Conservation (phyloP, 2,329 filamentous ascomycete species). For the Aureobasidium pullulans region DNA sequence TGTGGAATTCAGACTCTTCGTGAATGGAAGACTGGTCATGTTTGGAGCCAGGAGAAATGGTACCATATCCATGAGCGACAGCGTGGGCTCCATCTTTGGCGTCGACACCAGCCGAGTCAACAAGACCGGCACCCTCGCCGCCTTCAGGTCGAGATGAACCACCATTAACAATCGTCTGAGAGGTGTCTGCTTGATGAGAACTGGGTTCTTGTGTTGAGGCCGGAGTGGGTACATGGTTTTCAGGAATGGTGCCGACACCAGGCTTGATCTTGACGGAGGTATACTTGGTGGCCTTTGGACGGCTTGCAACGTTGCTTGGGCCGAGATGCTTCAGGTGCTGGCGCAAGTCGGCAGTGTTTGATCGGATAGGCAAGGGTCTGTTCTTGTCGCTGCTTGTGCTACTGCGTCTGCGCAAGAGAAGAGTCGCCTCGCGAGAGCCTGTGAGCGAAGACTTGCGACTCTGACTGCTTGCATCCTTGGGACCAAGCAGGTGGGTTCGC, state of each 20-base stretch:
- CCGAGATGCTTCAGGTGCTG: slow-evolving; percentile 58
- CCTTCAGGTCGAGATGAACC: slow-evolving; percentile 36
- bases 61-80: slow-evolving; percentile 40
- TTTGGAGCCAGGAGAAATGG: slow-evolving; percentile 24
- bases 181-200: neutral
- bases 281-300: slow-evolving; percentile 54
- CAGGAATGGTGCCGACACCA: slow-evolving; percentile 38
- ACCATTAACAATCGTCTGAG: slow-evolving; percentile 7
- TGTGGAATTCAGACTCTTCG: neutral
- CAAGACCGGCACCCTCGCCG: slow-evolving; percentile 47
- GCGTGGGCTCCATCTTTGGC: slow-evolving; percentile 61
- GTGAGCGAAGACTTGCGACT: slow-evolving; percentile 6
- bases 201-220: slow-evolving; percentile 1
- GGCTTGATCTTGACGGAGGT: slow-evolving; percentile 60
- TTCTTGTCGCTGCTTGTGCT: slow-evolving; percentile 30
- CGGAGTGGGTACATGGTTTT: slow-evolving; percentile 20
- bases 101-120: slow-evolving; percentile 47
- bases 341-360: slow-evolving; percentile 47
- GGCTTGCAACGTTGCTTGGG: slow-evolving; percentile 55
- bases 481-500: slow-evolving; percentile 7
- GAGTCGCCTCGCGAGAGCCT: slow-evolving; percentile 27
- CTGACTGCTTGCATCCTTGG: slow-evolving; percentile 1
- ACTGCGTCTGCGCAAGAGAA: slow-evolving; percentile 39
- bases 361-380: slow-evolving; percentile 33
- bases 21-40: neutral